A percentile compares a stretch with the other conserved stretches of the same genome.
phyloP scores from a whole-genome alignment of 257 asterid genomes.

The Solanum paucissectum region DNA sequence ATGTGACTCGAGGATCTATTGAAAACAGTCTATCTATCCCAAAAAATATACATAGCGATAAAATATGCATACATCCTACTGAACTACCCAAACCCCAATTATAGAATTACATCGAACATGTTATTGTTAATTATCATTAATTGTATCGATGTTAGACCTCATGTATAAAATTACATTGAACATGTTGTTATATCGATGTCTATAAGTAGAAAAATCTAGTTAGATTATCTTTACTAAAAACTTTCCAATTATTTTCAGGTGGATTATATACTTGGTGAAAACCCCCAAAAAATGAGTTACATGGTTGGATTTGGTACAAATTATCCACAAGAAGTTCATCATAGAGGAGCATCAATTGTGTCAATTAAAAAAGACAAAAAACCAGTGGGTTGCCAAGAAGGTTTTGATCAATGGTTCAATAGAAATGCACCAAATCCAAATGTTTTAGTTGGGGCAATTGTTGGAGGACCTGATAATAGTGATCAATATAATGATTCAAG shows the following conservation, averaged over 20 bases:
- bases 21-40: neutral
- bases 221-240: neutral
- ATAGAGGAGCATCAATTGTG: conserved; percentile 57
- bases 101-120: neutral
- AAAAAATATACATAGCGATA: neutral
- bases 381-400: conserved; percentile 33
- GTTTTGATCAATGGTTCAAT: conserved; percentile 30
- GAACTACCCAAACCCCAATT: neutral
- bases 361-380: conserved; percentile 19
- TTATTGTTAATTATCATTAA: neutral
- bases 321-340: conserved; percentile 42
- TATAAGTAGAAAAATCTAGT: neutral
- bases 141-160: neutral
- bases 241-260: conserved; percentile 14
- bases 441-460: conserved; percentile 44
- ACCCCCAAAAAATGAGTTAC: conserved; percentile 43
- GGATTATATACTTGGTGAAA: conserved; percentile 48
- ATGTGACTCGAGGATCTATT: accelerated
- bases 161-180: neutral
- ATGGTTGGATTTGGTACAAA: conserved; percentile 59
- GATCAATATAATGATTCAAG: conserved; percentile 31
- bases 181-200: accelerated
- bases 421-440: conserved; percentile 44
- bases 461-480: conserved; percentile 47
- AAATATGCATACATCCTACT: neutral